phyloP scores from a whole-genome alignment of 202 grass and related monocot species.

The Bolboschoenoplectus hybrid region DNA sequence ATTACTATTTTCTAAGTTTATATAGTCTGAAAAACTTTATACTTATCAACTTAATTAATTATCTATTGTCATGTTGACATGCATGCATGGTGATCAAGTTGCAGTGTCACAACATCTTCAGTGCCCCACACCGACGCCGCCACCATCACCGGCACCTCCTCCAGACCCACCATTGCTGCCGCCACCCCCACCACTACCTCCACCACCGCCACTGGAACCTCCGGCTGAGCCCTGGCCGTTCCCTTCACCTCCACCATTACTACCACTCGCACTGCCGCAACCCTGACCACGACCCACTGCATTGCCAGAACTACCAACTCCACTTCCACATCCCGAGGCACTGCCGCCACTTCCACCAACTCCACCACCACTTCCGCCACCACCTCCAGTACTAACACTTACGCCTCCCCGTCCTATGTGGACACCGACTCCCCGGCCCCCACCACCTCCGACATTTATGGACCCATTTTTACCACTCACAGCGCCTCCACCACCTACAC shows the following conservation, averaged over 20 bases:
- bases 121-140: neutral
- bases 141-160: constrained; percentile 23
- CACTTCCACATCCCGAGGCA: constrained; percentile 37
- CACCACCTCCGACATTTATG: constrained; percentile 40
- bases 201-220: constrained; percentile 37
- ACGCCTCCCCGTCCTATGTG: constrained; percentile 54
- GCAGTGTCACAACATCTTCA: neutral
- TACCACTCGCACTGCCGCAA: constrained; percentile 41
- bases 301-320: constrained; percentile 49
- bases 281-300: constrained; percentile 54
- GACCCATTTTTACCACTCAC: constrained; percentile 39
- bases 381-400: constrained; percentile 37
- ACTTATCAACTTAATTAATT: neutral
- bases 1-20: no score
- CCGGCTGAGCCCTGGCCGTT: constrained; percentile 22
- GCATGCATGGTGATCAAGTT: neutral
- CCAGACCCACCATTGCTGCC: neutral
- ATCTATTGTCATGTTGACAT: neutral
- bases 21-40: no score
- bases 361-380: neutral
- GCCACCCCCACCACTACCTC: constrained; percentile 39
- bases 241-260: constrained; percentile 49
- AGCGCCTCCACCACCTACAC: constrained; percentile 50
- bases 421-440: constrained; percentile 54
- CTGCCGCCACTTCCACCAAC: neutral